Conservation (phyloP, 345 rosid species). For the Dipteronia sinensis region DNA sequence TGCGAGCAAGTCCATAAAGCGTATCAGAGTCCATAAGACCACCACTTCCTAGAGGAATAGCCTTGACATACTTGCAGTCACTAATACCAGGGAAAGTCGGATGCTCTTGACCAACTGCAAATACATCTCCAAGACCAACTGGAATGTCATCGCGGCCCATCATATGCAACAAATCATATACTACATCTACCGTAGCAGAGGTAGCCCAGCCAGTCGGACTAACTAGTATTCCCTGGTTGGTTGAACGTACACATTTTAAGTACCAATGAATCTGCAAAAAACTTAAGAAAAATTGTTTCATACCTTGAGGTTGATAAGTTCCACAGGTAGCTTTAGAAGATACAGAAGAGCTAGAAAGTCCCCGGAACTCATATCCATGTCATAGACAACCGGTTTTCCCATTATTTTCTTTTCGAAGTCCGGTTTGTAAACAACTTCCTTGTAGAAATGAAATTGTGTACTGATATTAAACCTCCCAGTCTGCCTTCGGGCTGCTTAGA, state of each 20-base stretch:
- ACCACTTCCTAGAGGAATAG: slow-evolving; percentile 80
- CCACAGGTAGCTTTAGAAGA: slow-evolving; percentile 79
- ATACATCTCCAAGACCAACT: slow-evolving; percentile 73
- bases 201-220: slow-evolving; percentile 95
- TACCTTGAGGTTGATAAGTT: slow-evolving; percentile 74
- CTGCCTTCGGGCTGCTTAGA: slow-evolving; percentile 54
- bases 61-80: slow-evolving; percentile 72
- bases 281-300: neutral
- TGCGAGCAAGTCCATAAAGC: slow-evolving; percentile 82
- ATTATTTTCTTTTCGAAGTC: slow-evolving; percentile 44
- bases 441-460: slow-evolving; percentile 72
- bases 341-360: slow-evolving; percentile 45
- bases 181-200: slow-evolving; percentile 80
- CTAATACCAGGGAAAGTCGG: slow-evolving; percentile 48
- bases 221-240: slow-evolving; percentile 76
- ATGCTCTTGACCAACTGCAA: slow-evolving; percentile 69
- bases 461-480: slow-evolving; percentile 71
- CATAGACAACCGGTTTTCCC: slow-evolving; percentile 80
- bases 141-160: slow-evolving; percentile 98
- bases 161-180: slow-evolving; percentile 91
- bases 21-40: slow-evolving; percentile 89
- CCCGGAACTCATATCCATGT: slow-evolving; percentile 54
- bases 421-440: slow-evolving; percentile 61
- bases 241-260: neutral
- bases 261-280: too few relatives aligned